These are phyloP conservation scores for Funneliformis caledonium DNA, from an alignment of 371 early-diverging fungal genomes.

Conservation along the genomic window DNA sequence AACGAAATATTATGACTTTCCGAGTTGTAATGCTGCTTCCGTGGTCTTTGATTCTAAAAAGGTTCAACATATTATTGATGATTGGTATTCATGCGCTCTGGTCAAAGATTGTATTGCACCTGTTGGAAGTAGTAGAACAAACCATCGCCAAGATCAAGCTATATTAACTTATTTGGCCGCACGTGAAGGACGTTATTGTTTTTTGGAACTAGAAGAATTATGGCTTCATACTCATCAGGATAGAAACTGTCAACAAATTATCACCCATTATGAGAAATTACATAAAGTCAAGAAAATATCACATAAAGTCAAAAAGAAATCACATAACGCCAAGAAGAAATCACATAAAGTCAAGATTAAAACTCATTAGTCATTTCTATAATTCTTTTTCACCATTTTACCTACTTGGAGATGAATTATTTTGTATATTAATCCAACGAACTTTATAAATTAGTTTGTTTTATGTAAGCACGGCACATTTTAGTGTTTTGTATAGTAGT, in stretches of 20 bases:
- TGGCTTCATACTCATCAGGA: conserved; percentile 8
- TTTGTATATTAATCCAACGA: too few species aligned
- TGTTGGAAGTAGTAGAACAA: conserved; percentile 57
- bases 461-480: too few species aligned
- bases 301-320: too few species aligned
- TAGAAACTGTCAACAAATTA: neutral
- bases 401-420: too few species aligned
- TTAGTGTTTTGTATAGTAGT: too few species aligned
- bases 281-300: neutral
- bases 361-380: too few species aligned
- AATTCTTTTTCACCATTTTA: too few species aligned
- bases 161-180: conserved; percentile 58
- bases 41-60: conserved; percentile 62
- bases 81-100: conserved; percentile 64
- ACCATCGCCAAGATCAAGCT: conserved; percentile 72
- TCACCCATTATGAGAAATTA: neutral
- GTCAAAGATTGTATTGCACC: conserved; percentile 67
- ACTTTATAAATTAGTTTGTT: too few species aligned
- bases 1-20: conserved; percentile 51
- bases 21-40: conserved; percentile 68
- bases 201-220: neutral
- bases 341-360: neutral
- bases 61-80: conserved; percentile 52
- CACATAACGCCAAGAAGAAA: neutral
- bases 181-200: neutral